phyloP scores from a whole-genome alignment of 2,329 filamentous ascomycete genomes.

The Pyricularia sp. region DNA sequence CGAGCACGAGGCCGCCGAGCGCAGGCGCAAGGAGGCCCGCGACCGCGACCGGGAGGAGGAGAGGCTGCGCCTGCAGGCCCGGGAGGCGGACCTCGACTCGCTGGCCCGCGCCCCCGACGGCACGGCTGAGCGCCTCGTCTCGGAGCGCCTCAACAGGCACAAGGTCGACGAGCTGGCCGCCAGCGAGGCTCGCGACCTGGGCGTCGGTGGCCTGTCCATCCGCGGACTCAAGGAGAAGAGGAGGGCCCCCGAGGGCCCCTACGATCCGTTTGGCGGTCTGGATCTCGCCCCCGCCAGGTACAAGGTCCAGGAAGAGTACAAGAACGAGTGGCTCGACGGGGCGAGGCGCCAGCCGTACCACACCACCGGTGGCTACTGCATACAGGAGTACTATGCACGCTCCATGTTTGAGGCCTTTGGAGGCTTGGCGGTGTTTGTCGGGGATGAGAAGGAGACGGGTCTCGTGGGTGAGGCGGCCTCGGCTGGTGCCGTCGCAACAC shows the following conservation, averaged over 20 bases:
- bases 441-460: constrained; percentile 56
- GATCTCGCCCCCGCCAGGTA: constrained; percentile 62
- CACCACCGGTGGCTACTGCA: constrained; percentile 72
- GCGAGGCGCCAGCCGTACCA: constrained; percentile 57
- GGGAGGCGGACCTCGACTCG: constrained; percentile 60
- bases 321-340: constrained; percentile 63
- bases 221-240: constrained; percentile 66
- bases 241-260: constrained; percentile 59
- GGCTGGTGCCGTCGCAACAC: constrained; percentile 23
- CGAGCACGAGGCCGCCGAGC: constrained; percentile 57
- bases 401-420: constrained; percentile 84
- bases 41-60: constrained; percentile 65
- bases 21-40: constrained; percentile 52
- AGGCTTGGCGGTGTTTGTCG: constrained; percentile 78
- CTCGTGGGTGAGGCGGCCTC: constrained; percentile 16
- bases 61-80: constrained; percentile 50
- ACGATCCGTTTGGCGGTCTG: constrained; percentile 81
- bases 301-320: constrained; percentile 58
- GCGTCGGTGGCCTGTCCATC: constrained; percentile 46
- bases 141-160: constrained; percentile 62
- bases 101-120: constrained; percentile 53
- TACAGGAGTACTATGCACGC: constrained; percentile 71
- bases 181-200: constrained; percentile 17
- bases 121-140: constrained; percentile 49
- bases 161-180: constrained; percentile 20